Percentiles rank a stretch among this genome's conserved stretches.
Evolutionary conservation across 1,284 basidiomycete genomes (phyloP).

Genomic region (Hypsizygus ulmarius): DNA sequence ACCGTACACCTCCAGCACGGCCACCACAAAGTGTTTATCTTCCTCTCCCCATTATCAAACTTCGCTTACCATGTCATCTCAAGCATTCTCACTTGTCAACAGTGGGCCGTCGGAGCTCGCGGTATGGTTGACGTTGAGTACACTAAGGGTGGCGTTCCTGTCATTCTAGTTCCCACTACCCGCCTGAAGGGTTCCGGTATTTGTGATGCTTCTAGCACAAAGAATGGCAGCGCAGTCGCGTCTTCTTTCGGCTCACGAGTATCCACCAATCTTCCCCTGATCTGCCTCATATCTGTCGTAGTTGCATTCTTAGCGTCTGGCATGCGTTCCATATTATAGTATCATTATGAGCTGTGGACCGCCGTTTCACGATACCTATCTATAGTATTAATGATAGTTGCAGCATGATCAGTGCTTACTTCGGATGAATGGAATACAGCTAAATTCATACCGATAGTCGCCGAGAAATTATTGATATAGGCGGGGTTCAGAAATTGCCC

Average conservation of each 20-base stretch:
- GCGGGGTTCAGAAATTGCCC: too few relatives aligned
- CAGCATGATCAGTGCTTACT: too few relatives aligned
- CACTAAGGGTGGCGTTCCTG: constrained; percentile 54
- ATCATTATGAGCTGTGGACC: too few relatives aligned
- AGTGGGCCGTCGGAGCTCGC: constrained; percentile 63
- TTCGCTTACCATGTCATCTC: constrained; percentile 5
- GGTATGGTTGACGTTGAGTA: constrained; percentile 60
- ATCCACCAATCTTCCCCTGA: neutral
- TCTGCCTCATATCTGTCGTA: neutral
- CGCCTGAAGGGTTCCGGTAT: constrained; percentile 38
- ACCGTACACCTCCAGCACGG: constrained; percentile 42
- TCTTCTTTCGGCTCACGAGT: constrained; percentile 1
- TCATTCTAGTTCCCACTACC: constrained; percentile 47
- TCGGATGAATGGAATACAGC: too few relatives aligned
- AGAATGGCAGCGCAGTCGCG: neutral
- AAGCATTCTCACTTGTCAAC: constrained; percentile 59
- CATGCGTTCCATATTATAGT: too few relatives aligned
- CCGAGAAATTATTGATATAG: too few relatives aligned
- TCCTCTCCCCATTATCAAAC: neutral
- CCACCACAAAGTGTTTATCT: constrained; percentile 48
- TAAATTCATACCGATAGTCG: too few relatives aligned
- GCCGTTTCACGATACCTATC: too few relatives aligned
- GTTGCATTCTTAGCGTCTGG: too few relatives aligned
- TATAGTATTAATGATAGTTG: too few relatives aligned
- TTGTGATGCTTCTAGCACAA: constrained; percentile 20